These are phyloP conservation scores for Ophiostoma sp. DNA, from an alignment of 2,329 filamentous ascomycete genomes.

Conservation along the genomic window DNA sequence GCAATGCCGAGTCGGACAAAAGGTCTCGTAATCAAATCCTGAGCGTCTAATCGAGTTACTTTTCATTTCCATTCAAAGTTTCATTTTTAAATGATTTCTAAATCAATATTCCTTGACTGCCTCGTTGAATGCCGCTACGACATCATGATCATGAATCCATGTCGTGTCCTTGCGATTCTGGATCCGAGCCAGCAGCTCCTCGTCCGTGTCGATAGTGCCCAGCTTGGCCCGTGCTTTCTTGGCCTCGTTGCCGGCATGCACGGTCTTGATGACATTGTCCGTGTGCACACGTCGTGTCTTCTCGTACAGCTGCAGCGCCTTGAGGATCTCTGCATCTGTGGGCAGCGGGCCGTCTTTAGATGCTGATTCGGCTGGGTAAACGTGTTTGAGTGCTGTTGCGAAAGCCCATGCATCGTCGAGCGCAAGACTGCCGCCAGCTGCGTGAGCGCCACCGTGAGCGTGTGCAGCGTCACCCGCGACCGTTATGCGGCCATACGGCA, in stretches of 20 bases:
- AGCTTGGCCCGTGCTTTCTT: constrained; percentile 23
- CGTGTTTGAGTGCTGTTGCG: constrained; percentile 36
- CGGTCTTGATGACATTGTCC: constrained; percentile 35
- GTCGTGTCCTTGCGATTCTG: constrained; percentile 35
- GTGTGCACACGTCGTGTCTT: constrained; percentile 41
- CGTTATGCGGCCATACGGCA: constrained; percentile 32
- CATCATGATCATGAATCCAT: constrained; percentile 47
- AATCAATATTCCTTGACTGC: constrained; percentile 13
- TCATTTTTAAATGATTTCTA: neutral
- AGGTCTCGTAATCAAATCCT: no score
- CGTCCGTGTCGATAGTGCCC: constrained; percentile 35
- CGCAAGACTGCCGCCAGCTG: constrained; percentile 39
- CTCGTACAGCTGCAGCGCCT: constrained; percentile 39
- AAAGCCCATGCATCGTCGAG: constrained; percentile 42
- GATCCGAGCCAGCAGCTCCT: constrained; percentile 36
- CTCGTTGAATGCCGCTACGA: constrained; percentile 27
- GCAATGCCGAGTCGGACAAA: neutral
- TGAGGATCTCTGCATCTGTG: constrained; percentile 28
- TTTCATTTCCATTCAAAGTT: no score
- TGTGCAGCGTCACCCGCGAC: constrained; percentile 38
- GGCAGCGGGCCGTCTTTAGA: neutral
- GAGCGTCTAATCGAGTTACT: neutral
- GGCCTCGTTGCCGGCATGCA: constrained; percentile 33
- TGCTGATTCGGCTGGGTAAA: constrained; percentile 30
- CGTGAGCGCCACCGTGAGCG: constrained; percentile 39